Evolutionary conservation across 192 early-diverging fungal genomes (phyloP), one percentile per base, ranked within the genome.

Genomic region (Coemansia nantahalensis): DNA sequence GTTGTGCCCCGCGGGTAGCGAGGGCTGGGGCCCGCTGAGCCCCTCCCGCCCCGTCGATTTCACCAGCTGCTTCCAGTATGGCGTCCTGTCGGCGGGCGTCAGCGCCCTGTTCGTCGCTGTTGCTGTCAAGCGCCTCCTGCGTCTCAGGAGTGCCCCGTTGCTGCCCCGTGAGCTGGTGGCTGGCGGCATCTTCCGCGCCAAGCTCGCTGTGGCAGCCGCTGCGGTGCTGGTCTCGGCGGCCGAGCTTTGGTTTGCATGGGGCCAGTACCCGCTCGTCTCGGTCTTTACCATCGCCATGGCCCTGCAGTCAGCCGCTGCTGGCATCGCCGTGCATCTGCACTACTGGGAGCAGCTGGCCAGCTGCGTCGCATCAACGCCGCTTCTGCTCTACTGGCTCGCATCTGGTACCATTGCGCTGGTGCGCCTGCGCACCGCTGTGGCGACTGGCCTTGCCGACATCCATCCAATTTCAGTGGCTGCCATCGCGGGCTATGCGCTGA

Each of bases 1-100:
- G 23, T 13, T 40, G 53, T 77, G 74, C 40, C 62, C 58, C 8
- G 57, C 67, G 12, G 47, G 31, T 1, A 11, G 34, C n/a, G 74
- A 77, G 24, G 74, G 74, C 62, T 77, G 67, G 66, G 74, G 74
- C n/a, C 74, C 74, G 19, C 47, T 70, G 19, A 77, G 74, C 38
- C 62, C 62, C 14, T 51, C 16, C 26, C 66, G 74, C 6, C 67
- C 65, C 0, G 62, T 66, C 24, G 74, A 77, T 44, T 62, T 77
- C 39, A 70, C 74, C 8, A 18, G 41, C 11, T 77, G 74, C 40
- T 77, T 77, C 17, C 45, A 77, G 51, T 32, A 77, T 33, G 74
- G 66, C 10, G 62, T 38, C 2, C 34, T 77, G 10, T 32, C 62
- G 5, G 4, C 44, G 1, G 58, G 58, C 11, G 22, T 65, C 16